phyloP scores from a whole-genome alignment of 805 yeast genomes.

The Saturnispora kantuleensis region DNA sequence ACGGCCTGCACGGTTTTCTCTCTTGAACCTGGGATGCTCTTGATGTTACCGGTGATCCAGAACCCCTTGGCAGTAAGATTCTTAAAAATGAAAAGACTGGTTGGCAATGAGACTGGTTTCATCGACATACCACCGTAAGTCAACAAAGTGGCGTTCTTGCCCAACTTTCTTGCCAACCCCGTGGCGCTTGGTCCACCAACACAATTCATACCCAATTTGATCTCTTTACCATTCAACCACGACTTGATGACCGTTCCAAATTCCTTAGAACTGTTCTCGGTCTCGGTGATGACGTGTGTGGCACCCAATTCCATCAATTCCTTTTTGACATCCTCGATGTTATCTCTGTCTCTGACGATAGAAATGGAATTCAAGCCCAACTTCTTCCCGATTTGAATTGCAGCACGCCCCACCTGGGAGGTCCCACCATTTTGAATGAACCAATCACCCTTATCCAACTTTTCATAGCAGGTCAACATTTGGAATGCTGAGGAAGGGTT shows the following conservation, averaged over 20 bases:
- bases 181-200: conserved; percentile 87
- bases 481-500: conserved; percentile 91
- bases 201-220: conserved; percentile 79
- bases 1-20: conserved; percentile 44
- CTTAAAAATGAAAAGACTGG: conserved; percentile 83
- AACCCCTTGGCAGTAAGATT: conserved; percentile 79
- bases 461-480: conserved; percentile 64
- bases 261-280: conserved; percentile 60
- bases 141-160: conserved; percentile 62
- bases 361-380: conserved; percentile 77
- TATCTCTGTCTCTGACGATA: conserved; percentile 78
- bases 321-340: conserved; percentile 47
- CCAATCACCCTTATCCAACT: conserved; percentile 70
- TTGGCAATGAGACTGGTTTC: conserved; percentile 89
- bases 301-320: conserved; percentile 68
- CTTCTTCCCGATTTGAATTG: conserved; percentile 73
- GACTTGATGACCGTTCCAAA: conserved; percentile 51
- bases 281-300: conserved; percentile 81
- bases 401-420: conserved; percentile 88
- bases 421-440: conserved; percentile 94
- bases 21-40: conserved; percentile 50
- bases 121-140: conserved; percentile 98
- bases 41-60: conserved; percentile 75
- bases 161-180: conserved; percentile 74
- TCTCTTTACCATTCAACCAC: conserved; percentile 41